Evolutionary conservation across 352 stramenopile species (phyloP), one percentile per base, ranked within the genome.

Genomic region (Phytophthora meadii): DNA sequence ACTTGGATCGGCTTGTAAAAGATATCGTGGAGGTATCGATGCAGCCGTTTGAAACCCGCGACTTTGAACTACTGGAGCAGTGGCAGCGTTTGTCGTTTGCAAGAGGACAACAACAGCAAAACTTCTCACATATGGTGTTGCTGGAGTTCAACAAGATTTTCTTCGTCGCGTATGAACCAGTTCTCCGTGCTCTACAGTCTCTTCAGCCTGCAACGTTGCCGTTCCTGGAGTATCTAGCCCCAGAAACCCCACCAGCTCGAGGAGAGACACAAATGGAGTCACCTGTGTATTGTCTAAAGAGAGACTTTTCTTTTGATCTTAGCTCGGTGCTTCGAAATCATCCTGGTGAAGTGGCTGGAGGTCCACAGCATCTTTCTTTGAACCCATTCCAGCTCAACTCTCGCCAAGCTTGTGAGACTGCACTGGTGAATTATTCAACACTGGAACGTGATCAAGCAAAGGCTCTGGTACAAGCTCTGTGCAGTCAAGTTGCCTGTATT

Each of bases 401-500:
- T 49, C 60, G 54, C 24, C 42, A 54, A 1, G 14, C 12, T 11
- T 77, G 67, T 47, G 63, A 76, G 28, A 17, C 54, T 40, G 59
- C 47, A 7, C 54, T 82, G 14, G 48, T 82, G 27, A 32, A 28
- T 0, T 59, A 74, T 11, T 72, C 77, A 1, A 76, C 80, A 4
- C 45, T 91, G 17, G 80, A 91, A 45, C 47, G 50, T 12, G 87
- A 89, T 6, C 78, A 91, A 54, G 75, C 88, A 6, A 77, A 92
- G 41, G 74, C 74, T 15, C 79, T 92, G 54, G 80, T 90, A 17
- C 69, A 83, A n/a, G 82, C 81, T 6, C 69, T 97, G 36, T 88
- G 79, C 17, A 88, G 79, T 34, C 65, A 79, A 47, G 83, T 95
- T 17, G 79, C 80, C 28, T 79, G 93, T 12, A 91, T 95, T 46